These are phyloP conservation scores for Penicillium sp. DNA, from an alignment of 2,329 filamentous ascomycete genomes.

Conservation along the genomic window DNA sequence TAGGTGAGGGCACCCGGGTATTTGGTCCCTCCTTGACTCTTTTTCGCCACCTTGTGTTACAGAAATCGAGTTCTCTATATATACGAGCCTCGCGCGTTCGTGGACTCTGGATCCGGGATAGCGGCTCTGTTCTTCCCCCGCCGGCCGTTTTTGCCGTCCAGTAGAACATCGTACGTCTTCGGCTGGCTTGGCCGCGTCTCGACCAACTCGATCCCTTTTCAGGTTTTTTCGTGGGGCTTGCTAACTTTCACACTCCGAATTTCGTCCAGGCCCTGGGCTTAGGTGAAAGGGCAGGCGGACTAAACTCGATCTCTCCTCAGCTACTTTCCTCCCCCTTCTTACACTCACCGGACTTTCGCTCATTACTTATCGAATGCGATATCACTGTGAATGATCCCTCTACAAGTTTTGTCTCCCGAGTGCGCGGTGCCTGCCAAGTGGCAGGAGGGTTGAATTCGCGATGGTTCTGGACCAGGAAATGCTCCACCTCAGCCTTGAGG, in stretches of 20 bases:
- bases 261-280: not conserved
- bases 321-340: not conserved
- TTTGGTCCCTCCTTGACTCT: too few relatives aligned
- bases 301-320: too few relatives aligned
- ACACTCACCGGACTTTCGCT: not conserved
- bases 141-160: constrained; percentile 18
- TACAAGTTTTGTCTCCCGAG: not conserved
- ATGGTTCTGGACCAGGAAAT: constrained; percentile 24
- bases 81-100: constrained; percentile 7
- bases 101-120: constrained; percentile 5
- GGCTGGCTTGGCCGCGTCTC: not conserved
- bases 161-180: not conserved
- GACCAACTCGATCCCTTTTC: not conserved
- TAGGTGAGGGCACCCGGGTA: too few relatives aligned
- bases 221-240: not conserved
- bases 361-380: not conserved
- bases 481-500: constrained; percentile 23
- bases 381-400: constrained; percentile 2
- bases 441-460: constrained; percentile 5
- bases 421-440: constrained; percentile 4
- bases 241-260: not conserved
- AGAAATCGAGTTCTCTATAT: not conserved
- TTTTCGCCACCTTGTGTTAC: not conserved
- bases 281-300: too few relatives aligned
- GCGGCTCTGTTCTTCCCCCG: constrained; percentile 10